A percentile compares a stretch with the other conserved stretches of the same genome.
Evolutionary conservation across 2,329 filamentous ascomycete genomes (phyloP).

Genomic region (Podosphaera fusca): DNA sequence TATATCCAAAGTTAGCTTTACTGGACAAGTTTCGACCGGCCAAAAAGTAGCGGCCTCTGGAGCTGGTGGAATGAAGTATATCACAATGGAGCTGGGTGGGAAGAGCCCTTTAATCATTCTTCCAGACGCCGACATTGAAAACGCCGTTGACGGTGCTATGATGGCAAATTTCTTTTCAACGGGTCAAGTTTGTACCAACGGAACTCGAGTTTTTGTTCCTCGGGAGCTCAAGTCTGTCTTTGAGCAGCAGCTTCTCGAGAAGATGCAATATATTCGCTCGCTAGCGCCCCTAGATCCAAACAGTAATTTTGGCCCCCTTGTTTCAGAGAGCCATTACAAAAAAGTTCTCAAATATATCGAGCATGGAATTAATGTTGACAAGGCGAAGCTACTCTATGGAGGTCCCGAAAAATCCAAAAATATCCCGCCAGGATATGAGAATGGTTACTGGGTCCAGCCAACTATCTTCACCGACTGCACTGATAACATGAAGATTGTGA

Average conservation of each 20-base stretch:
- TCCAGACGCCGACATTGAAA: constrained; percentile 53
- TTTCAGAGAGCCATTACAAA: constrained; percentile 47
- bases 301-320: constrained; percentile 70
- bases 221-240: constrained; percentile 39
- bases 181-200: constrained; percentile 83
- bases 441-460: constrained; percentile 66
- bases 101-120: constrained; percentile 66
- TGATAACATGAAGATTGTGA: constrained; percentile 56
- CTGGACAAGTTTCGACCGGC: constrained; percentile 65
- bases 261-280: constrained; percentile 45
- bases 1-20: constrained; percentile 76
- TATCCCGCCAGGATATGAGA: constrained; percentile 17
- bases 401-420: constrained; percentile 32
- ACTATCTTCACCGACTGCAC: constrained; percentile 74
- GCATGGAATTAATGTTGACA: constrained; percentile 50
- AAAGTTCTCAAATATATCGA: constrained; percentile 61
- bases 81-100: constrained; percentile 79
- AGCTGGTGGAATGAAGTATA: constrained; percentile 62
- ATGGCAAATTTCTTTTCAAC: constrained; percentile 86
- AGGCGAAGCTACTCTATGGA: constrained; percentile 50
- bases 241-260: constrained; percentile 43
- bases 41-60: constrained; percentile 59
- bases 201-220: constrained; percentile 69
- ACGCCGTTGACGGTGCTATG: constrained; percentile 75
- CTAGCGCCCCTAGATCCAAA: constrained; percentile 47